Base-by-base conservation (phyloP, 1,284 basidiomycete species). In the Blastosporella zonata region DNA sequence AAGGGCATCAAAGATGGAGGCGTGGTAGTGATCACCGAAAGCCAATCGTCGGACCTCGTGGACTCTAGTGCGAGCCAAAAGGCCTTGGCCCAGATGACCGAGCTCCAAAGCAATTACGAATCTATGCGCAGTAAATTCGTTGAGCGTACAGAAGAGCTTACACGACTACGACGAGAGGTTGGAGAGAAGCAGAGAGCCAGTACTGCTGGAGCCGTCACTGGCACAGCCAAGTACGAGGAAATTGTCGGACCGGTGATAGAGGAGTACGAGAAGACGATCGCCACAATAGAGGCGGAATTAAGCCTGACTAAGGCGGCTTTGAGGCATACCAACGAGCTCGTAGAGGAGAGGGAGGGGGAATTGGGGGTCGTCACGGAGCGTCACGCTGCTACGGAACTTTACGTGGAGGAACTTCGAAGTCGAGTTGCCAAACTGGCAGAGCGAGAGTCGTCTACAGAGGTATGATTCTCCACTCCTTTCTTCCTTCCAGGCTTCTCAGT, bases 221-320 rank as follows among this genome's bases (percentile, higher is more conserved):
- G 79, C 29, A 84, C 85, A 5, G 82, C 77, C 43, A 91, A 89
- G 66, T 98, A 97, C 64, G 91, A 97, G 62, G 90, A 94, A 66
- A 96, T 97, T 49, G 94, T 98, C 17, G 95, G 94, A 29, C 96
- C 96, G 6, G 93, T 99, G 59, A 97, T 99, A 49, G 88, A 96
- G 66, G 96, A 98, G 72, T 99, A 99, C 68, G 96, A 99, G 73
- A 95, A 96, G 76, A 93, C 94, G 1, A 95, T 99, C 56, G 84
- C 87, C 39, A 87, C 93, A 1, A 88, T 99, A 75, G 97, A 99
- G 66, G 92, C 94, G 1, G 90, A 98, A 67, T 79, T 97, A 47
- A 92, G 84, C 59, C 77, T 97, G 45, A 93, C 93, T 58, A 82
- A 90, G 53, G 93, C 91, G 1, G 93, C 94, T 13, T 72, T 97